These are phyloP conservation scores for Phaffia australis DNA, from an alignment of 768 basidiomycete species.

Conservation along the genomic window DNA sequence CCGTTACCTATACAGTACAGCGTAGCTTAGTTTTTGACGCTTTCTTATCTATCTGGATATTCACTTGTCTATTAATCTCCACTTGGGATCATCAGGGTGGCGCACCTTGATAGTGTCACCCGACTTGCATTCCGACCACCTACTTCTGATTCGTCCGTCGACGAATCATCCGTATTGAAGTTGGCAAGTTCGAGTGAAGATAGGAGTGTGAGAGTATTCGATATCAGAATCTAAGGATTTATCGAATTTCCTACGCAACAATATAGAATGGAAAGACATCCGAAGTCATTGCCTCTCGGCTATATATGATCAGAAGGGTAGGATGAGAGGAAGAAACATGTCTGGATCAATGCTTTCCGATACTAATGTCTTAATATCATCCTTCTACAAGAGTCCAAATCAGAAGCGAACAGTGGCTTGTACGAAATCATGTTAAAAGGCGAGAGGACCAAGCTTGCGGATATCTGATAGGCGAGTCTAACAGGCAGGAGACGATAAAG, in stretches of 20 bases:
- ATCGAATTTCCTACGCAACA: no score
- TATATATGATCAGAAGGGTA: no score
- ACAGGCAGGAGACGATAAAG: constrained; percentile 73
- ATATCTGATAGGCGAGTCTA: constrained; percentile 31
- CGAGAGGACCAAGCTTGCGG: no score
- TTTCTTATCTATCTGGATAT: background rate
- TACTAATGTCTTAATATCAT: no score
- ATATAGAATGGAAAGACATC: no score
- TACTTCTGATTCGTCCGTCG: background rate
- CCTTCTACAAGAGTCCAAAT: no score
- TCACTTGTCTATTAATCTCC: background rate
- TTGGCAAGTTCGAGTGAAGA: constrained; percentile 23
- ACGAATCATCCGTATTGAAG: background rate
- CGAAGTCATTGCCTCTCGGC: no score
- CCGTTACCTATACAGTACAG: background rate
- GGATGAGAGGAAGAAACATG: no score
- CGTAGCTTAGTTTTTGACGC: background rate
- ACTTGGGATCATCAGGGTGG: background rate
- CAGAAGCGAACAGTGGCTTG: no score
- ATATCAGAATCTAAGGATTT: constrained; percentile 1
- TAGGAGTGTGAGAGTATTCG: constrained; percentile 16
- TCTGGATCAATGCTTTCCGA: no score
- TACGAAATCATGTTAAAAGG: no score
- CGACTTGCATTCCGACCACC: constrained; percentile 24
- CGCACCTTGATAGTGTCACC: constrained; percentile 23